Evolutionary conservation across 2,329 filamentous ascomycete species (phyloP), one percentile per base, ranked within the genome.

Genomic region (Pezicula neosporulosa): DNA sequence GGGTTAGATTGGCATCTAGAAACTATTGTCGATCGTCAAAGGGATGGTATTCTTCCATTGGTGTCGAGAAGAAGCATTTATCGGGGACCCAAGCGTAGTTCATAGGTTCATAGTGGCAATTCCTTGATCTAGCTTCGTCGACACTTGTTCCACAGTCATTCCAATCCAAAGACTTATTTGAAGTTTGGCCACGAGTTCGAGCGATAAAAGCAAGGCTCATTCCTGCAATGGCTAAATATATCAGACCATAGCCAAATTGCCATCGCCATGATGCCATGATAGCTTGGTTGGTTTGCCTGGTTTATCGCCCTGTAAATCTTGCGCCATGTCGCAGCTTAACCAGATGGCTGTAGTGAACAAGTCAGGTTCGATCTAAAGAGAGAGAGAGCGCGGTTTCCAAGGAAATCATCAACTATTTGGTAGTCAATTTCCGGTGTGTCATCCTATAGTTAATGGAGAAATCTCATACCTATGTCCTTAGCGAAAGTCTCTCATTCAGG

Each of bases 11-110:
- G 8, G 13, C 15, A 10, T 28, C 24, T 30, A 35, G 5, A 30
- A 33, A 46, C 44, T 28, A 46, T 33, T 30, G 10, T 46, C 44
- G 19, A 46, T 46, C 44, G 24, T 35, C 21, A 18, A 46, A 46
- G 21, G n/a, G 5, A 8, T 28, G 21, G 21, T 46, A 46, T 35
- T 30, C 12, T 6, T 35, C 27, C 6, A n/a, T 28, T 6, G 30
- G 44, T 9, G 15, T 19, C 5, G 6, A 9, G 28, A 33, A 46
- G 24, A 6, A 28, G 44, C 44, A 46, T 16, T 46, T 8, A 12
- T 30, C 21, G 8, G 44, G 44, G 15, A 46, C 21, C 44, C 44
- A 46, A 30, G 24, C 44, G n/a, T 35, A 35, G 6, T 33, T 4
- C 44, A 46, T 28, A 5, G 44, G 44, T 18, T 46, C 44, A 16